phyloP scores from a whole-genome alignment of 768 basidiomycete genomes.

The Boletus patriciae region DNA sequence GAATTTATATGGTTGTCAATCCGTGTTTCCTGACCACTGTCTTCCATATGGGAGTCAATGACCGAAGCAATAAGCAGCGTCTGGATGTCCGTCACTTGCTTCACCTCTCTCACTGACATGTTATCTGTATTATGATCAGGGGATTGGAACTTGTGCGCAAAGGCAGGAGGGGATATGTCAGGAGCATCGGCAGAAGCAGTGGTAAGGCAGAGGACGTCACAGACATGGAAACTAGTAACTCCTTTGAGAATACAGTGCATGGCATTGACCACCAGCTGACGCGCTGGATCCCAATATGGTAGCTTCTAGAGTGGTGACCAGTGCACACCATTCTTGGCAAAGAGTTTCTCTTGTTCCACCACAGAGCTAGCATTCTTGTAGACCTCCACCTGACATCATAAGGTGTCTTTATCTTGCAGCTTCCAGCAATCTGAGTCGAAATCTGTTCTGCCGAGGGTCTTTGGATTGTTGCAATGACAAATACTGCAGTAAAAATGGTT shows the following conservation, averaged over 20 bases:
- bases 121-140: too few relatives aligned
- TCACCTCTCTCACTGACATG: too few relatives aligned
- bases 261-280: slow-evolving; percentile 20
- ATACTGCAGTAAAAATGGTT: slow-evolving; percentile 2
- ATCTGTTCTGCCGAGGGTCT: not conserved
- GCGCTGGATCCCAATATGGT: slow-evolving; percentile 29
- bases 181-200: too few relatives aligned
- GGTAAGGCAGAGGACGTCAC: too few relatives aligned
- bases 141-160: too few relatives aligned
- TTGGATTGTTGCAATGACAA: not conserved
- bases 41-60: too few relatives aligned
- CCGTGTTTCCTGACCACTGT: too few relatives aligned
- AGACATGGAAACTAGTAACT: not conserved
- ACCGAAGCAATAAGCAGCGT: too few relatives aligned
- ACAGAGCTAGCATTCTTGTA: not conserved
- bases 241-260: slow-evolving; percentile 31
- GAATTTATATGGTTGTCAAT: too few relatives aligned
- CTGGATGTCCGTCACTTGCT: too few relatives aligned
- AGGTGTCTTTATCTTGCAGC: not conserved
- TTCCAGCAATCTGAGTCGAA: not conserved
- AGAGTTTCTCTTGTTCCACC: slow-evolving; percentile 4
- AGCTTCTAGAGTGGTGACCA: slow-evolving; percentile 24
- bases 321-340: slow-evolving; percentile 9
- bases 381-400: not conserved
- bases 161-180: too few relatives aligned